These are phyloP conservation scores for Podosphaera leucotricha DNA, from an alignment of 2,329 filamentous ascomycete genomes.

Conservation along the genomic window DNA sequence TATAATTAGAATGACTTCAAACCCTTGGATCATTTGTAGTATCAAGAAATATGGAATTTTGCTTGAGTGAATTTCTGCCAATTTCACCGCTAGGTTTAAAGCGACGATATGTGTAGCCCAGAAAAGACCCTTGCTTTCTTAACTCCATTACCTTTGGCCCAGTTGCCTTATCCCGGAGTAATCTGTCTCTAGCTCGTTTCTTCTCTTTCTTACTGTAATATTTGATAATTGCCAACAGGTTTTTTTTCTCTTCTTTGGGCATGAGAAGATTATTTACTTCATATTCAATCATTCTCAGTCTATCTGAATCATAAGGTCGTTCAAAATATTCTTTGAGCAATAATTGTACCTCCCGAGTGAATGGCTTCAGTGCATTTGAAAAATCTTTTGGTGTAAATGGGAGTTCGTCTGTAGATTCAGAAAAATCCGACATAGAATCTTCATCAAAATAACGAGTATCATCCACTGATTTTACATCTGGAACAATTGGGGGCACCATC, in stretches of 20 bases:
- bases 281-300: slow-evolving; percentile 13
- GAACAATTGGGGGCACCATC: slow-evolving; percentile 55
- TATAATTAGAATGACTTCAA: slow-evolving; percentile 14
- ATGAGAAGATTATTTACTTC: slow-evolving; percentile 15
- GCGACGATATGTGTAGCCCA: slow-evolving; percentile 69
- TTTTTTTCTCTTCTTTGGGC: slow-evolving; percentile 15
- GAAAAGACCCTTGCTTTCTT: slow-evolving; percentile 60
- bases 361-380: slow-evolving; percentile 13
- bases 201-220: slow-evolving; percentile 30
- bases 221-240: slow-evolving; percentile 15
- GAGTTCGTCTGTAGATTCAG: slow-evolving; percentile 19
- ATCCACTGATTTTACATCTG: slow-evolving; percentile 40
- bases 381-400: slow-evolving; percentile 11
- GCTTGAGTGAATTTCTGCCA: slow-evolving; percentile 2
- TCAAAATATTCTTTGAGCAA: slow-evolving; percentile 13
- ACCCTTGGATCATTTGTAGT: slow-evolving; percentile 7
- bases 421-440: slow-evolving; percentile 43
- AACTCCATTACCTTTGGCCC: slow-evolving; percentile 50
- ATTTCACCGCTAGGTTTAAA: slow-evolving; percentile 12
- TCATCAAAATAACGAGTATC: slow-evolving; percentile 85
- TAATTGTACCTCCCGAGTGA: slow-evolving; percentile 16
- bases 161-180: slow-evolving; percentile 50
- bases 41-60: slow-evolving; percentile 2
- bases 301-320: slow-evolving; percentile 13
- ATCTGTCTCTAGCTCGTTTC: slow-evolving; percentile 62